A percentile compares a stretch with the other conserved stretches of the same genome.
Conservation (phyloP, 2,329 filamentous ascomycete species). For the Penicillium nordicum region DNA sequence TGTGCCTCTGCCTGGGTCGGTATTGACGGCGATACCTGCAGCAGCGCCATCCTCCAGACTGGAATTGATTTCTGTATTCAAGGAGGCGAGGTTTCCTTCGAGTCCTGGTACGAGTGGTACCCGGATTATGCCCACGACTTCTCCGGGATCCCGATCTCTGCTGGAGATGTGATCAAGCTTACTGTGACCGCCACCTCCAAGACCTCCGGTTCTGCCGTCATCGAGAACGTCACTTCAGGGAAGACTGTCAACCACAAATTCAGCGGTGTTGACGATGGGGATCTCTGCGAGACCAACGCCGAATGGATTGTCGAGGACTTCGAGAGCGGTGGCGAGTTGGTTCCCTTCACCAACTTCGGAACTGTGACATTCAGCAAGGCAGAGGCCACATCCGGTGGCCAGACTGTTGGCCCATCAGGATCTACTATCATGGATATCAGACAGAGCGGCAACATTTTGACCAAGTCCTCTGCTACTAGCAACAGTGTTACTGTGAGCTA, state of each 20-base stretch:
- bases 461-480: constrained; percentile 16
- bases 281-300: constrained; percentile 54
- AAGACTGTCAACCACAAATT: constrained; percentile 51
- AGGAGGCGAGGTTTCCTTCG: constrained; percentile 42
- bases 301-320: constrained; percentile 62
- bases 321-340: constrained; percentile 33
- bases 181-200: constrained; percentile 41
- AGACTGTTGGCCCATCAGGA: constrained; percentile 33
- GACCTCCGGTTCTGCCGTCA: constrained; percentile 40
- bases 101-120: constrained; percentile 61
- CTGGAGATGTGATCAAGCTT: constrained; percentile 43
- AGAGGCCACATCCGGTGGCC: constrained; percentile 29
- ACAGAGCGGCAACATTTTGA: constrained; percentile 37
- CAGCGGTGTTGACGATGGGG: constrained; percentile 33
- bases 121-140: constrained; percentile 55
- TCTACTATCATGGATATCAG: constrained; percentile 46
- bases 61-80: constrained; percentile 53
- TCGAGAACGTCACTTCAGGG: constrained; percentile 51
- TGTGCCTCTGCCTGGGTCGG: constrained; percentile 56
- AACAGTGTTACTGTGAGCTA: background rate
- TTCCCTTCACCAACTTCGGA: constrained; percentile 48
- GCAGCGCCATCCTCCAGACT: constrained; percentile 53
- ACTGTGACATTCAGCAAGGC: constrained; percentile 46
- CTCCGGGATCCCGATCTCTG: constrained; percentile 41
- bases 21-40: constrained; percentile 56